Conservation (phyloP, 306 rosid species). For the Spatholobus suberectus region DNA sequence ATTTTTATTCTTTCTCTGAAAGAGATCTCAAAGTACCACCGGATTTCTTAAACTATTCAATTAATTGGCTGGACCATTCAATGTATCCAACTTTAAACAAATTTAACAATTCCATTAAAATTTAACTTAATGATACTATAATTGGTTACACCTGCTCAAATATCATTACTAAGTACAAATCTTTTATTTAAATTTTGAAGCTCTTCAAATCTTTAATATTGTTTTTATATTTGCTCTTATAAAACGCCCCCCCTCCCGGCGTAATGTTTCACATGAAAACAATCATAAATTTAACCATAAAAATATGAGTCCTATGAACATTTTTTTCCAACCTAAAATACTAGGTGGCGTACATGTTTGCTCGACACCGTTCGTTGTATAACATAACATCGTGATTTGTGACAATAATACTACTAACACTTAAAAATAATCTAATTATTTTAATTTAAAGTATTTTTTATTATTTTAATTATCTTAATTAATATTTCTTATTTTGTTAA, state of each 20-base stretch:
- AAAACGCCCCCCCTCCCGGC: neutral
- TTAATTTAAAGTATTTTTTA: too few species aligned
- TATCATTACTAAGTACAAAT: slow-evolving; percentile 20
- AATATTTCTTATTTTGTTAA: too few species aligned
- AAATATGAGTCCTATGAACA: neutral
- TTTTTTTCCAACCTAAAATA: neutral
- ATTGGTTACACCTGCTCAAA: slow-evolving; percentile 57
- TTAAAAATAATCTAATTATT: too few species aligned
- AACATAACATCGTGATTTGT: slow-evolving; percentile 30
- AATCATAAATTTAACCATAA: neutral
- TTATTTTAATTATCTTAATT: too few species aligned
- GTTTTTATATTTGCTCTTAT: neutral
- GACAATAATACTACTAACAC: slow-evolving; percentile 36
- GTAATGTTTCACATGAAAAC: slow-evolving; percentile 39
- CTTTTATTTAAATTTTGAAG: neutral
- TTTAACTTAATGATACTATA: slow-evolving; percentile 33
- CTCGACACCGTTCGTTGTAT: neutral
- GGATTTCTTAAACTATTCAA: slow-evolving; percentile 54
- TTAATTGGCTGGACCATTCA: slow-evolving; percentile 47
- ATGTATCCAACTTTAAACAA: slow-evolving; percentile 41
- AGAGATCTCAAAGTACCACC: slow-evolving; percentile 59
- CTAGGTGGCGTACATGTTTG: slow-evolving; percentile 18
- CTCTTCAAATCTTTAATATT: slow-evolving; percentile 3
- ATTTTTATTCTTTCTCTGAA: slow-evolving; percentile 28
- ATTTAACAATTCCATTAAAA: slow-evolving; percentile 39